These are phyloP conservation scores for Anisodus tanguticus DNA, from an alignment of 257 asterid genomes.

Conservation along the genomic window DNA sequence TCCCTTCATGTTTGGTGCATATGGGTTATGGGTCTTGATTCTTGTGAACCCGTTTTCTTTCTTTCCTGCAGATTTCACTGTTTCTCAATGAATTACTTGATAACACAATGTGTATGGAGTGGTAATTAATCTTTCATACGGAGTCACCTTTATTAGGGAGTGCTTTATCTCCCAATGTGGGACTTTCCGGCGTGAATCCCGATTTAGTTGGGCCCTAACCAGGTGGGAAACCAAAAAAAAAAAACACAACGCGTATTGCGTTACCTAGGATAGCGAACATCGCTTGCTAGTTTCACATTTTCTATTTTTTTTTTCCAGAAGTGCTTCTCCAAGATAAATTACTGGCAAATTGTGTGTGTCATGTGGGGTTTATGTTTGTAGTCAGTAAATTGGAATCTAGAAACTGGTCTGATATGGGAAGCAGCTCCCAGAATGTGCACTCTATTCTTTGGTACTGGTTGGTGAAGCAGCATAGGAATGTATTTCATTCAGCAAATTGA, in stretches of 20 bases:
- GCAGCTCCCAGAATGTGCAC: neutral
- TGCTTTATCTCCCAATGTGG: too few species aligned
- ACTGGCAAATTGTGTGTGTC: neutral
- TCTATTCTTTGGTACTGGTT: neutral
- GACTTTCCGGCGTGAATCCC: too few species aligned
- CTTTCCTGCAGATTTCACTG: slow-evolving; percentile 6
- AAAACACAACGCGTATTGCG: neutral
- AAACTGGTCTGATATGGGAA: slow-evolving; percentile 10
- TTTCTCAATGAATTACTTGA: neutral
- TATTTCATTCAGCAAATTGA: neutral
- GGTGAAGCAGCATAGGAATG: neutral
- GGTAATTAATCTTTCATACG: too few species aligned
- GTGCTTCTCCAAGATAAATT: neutral
- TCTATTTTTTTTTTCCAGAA: neutral
- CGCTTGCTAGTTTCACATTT: slow-evolving; percentile 17
- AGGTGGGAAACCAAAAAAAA: too few species aligned
- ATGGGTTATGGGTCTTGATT: neutral
- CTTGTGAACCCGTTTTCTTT: slow-evolving; percentile 16
- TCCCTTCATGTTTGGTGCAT: neutral
- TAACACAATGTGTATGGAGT: neutral
- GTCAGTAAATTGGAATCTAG: slow-evolving; percentile 12
- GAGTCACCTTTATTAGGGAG: too few species aligned
- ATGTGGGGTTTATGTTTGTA: neutral
- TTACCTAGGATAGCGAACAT: neutral
- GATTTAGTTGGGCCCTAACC: too few species aligned